A percentile compares a stretch with the other conserved stretches of the same genome.
Conservation (phyloP, 306 rosid species). For the Casuarina equisetifolia region DNA sequence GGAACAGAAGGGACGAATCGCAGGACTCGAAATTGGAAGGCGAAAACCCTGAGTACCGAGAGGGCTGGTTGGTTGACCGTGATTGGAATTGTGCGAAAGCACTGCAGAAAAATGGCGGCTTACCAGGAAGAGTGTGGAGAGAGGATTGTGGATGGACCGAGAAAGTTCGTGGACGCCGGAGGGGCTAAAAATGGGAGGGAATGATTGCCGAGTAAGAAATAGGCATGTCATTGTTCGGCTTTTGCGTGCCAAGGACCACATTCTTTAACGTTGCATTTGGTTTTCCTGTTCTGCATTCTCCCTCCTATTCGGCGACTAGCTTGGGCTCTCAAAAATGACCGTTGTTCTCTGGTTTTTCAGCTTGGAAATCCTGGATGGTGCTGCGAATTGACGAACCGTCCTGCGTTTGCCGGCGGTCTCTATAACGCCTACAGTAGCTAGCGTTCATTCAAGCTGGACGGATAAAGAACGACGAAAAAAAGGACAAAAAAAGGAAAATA, state of each 20-base stretch:
- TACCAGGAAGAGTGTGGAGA: constrained; percentile 44
- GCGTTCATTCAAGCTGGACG: not conserved
- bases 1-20: constrained; percentile 42
- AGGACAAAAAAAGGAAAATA: too few relatives aligned
- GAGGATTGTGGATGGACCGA: constrained; percentile 27
- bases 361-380: too few relatives aligned
- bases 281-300: constrained; percentile 16
- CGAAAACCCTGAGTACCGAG: constrained; percentile 43
- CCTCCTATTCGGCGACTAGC: not conserved
- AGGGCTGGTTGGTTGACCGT: not conserved
- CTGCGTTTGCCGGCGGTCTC: not conserved
- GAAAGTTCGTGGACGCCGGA: constrained; percentile 4
- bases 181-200: constrained; percentile 12
- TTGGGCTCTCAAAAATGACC: not conserved
- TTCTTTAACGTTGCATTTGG: constrained; percentile 1
- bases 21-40: constrained; percentile 29
- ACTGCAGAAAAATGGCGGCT: constrained; percentile 8
- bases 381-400: not conserved
- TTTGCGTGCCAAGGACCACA: constrained; percentile 42
- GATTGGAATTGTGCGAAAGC: not conserved
- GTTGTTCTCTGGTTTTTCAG: not conserved
- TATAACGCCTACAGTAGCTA: not conserved
- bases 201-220: constrained; percentile 31
- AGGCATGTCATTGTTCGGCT: constrained; percentile 42
- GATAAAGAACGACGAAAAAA: too few relatives aligned